Conservation (phyloP, 352 stramenopile species). For the Pythium dissotocum region DNA sequence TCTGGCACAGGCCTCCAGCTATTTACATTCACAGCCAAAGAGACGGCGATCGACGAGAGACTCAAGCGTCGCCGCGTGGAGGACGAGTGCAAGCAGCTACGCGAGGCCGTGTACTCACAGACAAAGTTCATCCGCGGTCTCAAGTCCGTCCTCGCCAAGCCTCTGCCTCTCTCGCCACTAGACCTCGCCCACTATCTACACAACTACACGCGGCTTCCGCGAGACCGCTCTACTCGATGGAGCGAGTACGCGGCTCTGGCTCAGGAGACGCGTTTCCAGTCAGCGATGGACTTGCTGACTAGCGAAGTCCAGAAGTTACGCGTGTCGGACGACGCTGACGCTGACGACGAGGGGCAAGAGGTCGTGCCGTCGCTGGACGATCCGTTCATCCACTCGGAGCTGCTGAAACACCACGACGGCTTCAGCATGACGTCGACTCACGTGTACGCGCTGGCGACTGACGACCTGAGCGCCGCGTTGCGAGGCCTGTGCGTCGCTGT, state of each 20-base stretch:
- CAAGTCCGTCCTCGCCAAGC: not conserved
- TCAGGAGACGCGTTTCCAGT: not conserved
- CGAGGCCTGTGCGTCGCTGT: slow-evolving; percentile 29
- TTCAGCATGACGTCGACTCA: slow-evolving; percentile 23
- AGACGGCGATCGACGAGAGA: slow-evolving; percentile 3
- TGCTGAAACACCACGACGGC: not conserved
- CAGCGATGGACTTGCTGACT: slow-evolving; percentile 4
- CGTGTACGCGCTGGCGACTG: slow-evolving; percentile 39
- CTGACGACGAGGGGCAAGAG: not conserved
- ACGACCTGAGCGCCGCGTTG: slow-evolving; percentile 22
- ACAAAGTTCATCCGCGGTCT: slow-evolving; percentile 8
- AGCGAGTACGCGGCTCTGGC: not conserved
- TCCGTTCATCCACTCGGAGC: slow-evolving; percentile 8
- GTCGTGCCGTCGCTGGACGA: not conserved
- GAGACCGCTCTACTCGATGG: not conserved
- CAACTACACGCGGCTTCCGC: slow-evolving; percentile 1
- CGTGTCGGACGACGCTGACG: not conserved
- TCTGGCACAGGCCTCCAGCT: not conserved
- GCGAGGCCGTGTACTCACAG: slow-evolving; percentile 12
- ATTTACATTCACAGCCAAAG: not conserved
- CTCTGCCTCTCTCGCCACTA: not conserved
- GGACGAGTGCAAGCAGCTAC: slow-evolving; percentile 6
- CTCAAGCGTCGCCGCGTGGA: slow-evolving; percentile 5
- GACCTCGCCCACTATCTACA: slow-evolving; percentile 5
- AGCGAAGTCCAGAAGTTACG: not conserved